A percentile compares a stretch with the other conserved stretches of the same genome.
Evolutionary conservation across 176 grass and related monocot species (phyloP).

Genomic region (Musa beccarii): DNA sequence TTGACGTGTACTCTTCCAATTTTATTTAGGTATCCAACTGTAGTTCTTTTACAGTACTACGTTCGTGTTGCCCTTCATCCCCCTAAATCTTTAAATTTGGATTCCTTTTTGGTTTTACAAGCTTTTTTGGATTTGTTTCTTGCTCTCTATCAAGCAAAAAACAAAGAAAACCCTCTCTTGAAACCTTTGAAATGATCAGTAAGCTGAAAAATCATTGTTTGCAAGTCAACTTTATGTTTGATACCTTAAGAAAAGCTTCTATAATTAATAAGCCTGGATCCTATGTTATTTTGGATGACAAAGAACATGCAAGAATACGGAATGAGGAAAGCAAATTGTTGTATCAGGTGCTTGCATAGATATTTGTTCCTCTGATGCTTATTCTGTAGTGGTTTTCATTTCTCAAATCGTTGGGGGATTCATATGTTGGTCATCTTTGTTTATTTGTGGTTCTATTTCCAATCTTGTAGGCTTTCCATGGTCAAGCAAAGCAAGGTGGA

Average conservation of each 20-base stretch:
- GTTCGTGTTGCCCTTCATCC: too few species aligned
- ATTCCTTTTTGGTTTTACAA: too few species aligned
- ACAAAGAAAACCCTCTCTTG: too few species aligned
- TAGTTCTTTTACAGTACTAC: too few species aligned
- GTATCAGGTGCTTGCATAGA: neutral
- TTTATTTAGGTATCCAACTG: neutral
- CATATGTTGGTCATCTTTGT: neutral
- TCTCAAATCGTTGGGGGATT: neutral
- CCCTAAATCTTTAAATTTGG: too few species aligned
- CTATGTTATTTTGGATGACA: neutral
- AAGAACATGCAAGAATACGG: neutral
- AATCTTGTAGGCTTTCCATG: conserved; percentile 50
- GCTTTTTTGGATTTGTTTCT: too few species aligned
- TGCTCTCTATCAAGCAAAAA: conserved; percentile 11
- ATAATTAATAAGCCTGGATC: neutral
- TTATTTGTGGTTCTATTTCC: neutral
- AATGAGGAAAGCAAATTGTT: neutral
- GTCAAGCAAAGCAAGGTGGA: conserved; percentile 51
- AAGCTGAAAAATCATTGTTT: too few species aligned
- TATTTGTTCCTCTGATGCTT: neutral
- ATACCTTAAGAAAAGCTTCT: neutral
- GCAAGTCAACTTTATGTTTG: too few species aligned
- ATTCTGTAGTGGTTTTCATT: neutral
- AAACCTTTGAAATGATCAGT: too few species aligned
- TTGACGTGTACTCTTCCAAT: too few species aligned